Base-by-base conservation (phyloP, 345 rosid species). In the Lagerstroemia speciosa region DNA sequence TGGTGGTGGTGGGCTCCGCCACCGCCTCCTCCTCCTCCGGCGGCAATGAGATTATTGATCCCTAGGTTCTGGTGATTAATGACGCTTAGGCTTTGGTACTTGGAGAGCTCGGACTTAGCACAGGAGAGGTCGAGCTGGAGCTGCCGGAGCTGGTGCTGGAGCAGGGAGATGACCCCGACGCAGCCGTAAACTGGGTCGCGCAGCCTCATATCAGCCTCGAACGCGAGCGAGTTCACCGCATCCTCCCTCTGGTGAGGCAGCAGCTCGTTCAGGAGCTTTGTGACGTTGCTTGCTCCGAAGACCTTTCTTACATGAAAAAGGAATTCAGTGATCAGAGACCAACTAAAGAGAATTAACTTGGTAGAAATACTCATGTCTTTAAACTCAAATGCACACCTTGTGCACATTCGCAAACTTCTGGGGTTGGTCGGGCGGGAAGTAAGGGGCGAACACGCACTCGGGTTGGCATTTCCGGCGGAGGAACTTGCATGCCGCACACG, bases 61-160 rank as follows among this genome's bases (percentile, higher is more conserved):
- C 93, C 93, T 12, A 85, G 77, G 73, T 78, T 84, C 78, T 87
- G 93, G 9, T 82, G 83, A 46, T 73, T 73, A 20, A 88, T 83
- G 64, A 86, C 84, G 10, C 91, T 65, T 32, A 69, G 58, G 77
- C 50, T 69, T 53, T 74, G 77, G 73, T 74, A 74, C 66, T 74
- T 74, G 63, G 70, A 69, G 62, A 74, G 77, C 66, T 74, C 77
- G 29, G 77, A 74, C 37, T 74, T 74, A 62, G 77, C 77, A 55
- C 77, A 69, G 69, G 72, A 69, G 58, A 74, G 73, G 72, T 74
- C 77, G 57, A 74, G 50, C 70, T 74, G 77, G 34, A 74, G 77
- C 70, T 74, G 77, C 31, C 77, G 72, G 50, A 74, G 73, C 57
- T 74, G 73, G 77, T 74, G 77, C 65, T 74, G 77, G 66, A 74